Evolutionary conservation across 768 basidiomycete species (phyloP).

Genomic region (Pleurotus cornucopiae): DNA sequence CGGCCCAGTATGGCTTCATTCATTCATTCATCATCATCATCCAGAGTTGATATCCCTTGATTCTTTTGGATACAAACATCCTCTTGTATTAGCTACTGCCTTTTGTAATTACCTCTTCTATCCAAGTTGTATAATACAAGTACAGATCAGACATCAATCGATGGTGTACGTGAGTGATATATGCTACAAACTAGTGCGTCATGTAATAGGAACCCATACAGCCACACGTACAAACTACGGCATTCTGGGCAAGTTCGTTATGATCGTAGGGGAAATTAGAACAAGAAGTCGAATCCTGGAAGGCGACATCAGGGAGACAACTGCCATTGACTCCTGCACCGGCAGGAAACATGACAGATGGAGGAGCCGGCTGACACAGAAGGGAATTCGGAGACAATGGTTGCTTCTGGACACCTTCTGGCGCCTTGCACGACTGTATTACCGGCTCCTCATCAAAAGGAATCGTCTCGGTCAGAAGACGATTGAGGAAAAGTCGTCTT

Average conservation of each 20-base stretch:
- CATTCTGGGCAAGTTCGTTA: constrained; percentile 7
- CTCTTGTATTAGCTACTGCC: too few relatives aligned
- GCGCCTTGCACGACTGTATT: not conserved
- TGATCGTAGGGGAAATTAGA: constrained; percentile 6
- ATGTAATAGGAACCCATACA: constrained; percentile 30
- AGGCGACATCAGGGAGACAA: not conserved
- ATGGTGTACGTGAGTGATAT: not conserved
- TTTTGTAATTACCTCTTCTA: too few relatives aligned
- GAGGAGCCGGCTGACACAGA: constrained; percentile 5
- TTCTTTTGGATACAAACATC: too few relatives aligned
- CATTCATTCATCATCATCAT: too few relatives aligned
- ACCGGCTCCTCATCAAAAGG: constrained; percentile 29
- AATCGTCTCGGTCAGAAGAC: constrained; percentile 37
- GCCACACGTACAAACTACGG: constrained; percentile 27
- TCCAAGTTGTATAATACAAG: not conserved
- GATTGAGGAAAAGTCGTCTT: constrained; percentile 39
- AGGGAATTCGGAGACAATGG: constrained; percentile 4
- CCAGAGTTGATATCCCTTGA: too few relatives aligned
- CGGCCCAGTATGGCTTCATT: too few relatives aligned
- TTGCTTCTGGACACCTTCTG: not conserved
- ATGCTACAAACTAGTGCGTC: constrained; percentile 10
- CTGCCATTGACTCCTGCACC: not conserved
- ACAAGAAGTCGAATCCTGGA: constrained; percentile 1
- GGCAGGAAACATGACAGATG: constrained; percentile 5
- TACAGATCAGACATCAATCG: not conserved